Conservation (phyloP, 805 yeast genomes). For the Saturnispora serradocipensis region DNA sequence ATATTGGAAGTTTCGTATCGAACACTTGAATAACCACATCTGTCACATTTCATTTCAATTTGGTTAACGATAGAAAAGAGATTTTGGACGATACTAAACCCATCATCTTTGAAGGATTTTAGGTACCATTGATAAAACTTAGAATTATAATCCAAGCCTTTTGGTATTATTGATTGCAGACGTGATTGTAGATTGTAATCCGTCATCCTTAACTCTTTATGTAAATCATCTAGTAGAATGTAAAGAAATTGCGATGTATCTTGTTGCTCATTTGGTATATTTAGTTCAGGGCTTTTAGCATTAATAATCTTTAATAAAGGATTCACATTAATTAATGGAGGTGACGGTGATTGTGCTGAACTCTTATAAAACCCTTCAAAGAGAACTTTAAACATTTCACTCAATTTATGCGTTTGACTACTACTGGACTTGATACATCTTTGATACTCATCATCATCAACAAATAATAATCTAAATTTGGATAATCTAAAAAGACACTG, state of each 20-base stretch:
- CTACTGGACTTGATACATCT: conserved; percentile 8
- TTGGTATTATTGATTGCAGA: conserved; percentile 16
- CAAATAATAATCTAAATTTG: conserved; percentile 40
- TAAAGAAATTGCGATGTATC: conserved; percentile 73
- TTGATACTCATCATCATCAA: conserved; percentile 26
- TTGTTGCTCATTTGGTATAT: conserved; percentile 68
- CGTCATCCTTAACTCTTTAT: conserved; percentile 44
- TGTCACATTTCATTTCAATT: conserved; percentile 50
- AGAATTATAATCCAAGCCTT: conserved; percentile 30
- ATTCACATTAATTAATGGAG: conserved; percentile 52
- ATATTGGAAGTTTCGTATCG: conserved; percentile 36
- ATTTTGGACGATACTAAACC: conserved; percentile 57
- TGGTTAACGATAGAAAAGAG: conserved; percentile 69
- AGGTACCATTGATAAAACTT: conserved; percentile 48
- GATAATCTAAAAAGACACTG: conserved; percentile 57
- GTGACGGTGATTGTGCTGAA: conserved; percentile 38
- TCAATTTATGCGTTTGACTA: conserved; percentile 14
- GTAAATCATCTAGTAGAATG: conserved; percentile 56
- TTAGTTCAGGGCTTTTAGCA: conserved; percentile 53
- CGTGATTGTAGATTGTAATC: conserved; percentile 18
- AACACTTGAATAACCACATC: conserved; percentile 53
- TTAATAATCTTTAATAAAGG: conserved; percentile 41
- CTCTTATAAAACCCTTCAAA: conserved; percentile 42
- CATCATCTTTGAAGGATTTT: conserved; percentile 41
- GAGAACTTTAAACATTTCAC: conserved; percentile 44